phyloP scores from a whole-genome alignment of 352 stramenopile species.

The Globisporangium yorkense region DNA sequence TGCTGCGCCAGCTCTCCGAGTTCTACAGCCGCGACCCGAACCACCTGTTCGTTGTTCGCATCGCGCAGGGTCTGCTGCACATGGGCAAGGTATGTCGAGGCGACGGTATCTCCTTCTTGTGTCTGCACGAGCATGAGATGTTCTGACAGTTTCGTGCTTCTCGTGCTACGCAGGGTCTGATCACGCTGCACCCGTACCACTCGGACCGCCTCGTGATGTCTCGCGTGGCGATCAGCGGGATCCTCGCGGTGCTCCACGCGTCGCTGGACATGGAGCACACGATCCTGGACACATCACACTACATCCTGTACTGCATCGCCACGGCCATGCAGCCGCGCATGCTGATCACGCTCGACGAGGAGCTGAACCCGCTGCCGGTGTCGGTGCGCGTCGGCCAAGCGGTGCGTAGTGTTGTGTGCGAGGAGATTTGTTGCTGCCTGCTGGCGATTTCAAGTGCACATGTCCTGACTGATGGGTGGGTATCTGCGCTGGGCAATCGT shows the following conservation, averaged over 20 bases:
- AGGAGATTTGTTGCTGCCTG: conserved; percentile 1
- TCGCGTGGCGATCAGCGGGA: conserved; percentile 89
- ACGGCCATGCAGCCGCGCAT: conserved; percentile 98
- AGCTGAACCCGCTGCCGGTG: conserved; percentile 94
- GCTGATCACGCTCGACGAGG: conserved; percentile 97
- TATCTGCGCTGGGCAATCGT: not conserved
- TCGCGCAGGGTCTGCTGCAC: conserved; percentile 98
- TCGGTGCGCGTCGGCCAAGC: conserved; percentile 98
- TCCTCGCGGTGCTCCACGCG: conserved; percentile 95
- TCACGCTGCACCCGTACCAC: conserved; percentile 98
- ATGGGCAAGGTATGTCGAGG: conserved; percentile 91
- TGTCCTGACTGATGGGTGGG: not conserved
- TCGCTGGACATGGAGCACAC: conserved; percentile 98
- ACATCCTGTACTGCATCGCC: conserved; percentile 97
- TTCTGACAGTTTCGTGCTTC: not conserved
- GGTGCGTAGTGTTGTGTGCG: conserved; percentile 38
- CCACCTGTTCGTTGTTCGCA: conserved; percentile 97
- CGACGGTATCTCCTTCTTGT: not conserved
- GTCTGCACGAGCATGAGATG: not conserved
- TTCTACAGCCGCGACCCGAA: conserved; percentile 98
- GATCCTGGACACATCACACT: conserved; percentile 97
- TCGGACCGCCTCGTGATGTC: conserved; percentile 92
- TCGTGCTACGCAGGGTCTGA: conserved; percentile 73
- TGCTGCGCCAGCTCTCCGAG: conserved; percentile 96
- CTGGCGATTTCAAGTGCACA: not conserved